Base-by-base conservation (phyloP, 768 basidiomycete species). In the Trametes cinnabarina region DNA sequence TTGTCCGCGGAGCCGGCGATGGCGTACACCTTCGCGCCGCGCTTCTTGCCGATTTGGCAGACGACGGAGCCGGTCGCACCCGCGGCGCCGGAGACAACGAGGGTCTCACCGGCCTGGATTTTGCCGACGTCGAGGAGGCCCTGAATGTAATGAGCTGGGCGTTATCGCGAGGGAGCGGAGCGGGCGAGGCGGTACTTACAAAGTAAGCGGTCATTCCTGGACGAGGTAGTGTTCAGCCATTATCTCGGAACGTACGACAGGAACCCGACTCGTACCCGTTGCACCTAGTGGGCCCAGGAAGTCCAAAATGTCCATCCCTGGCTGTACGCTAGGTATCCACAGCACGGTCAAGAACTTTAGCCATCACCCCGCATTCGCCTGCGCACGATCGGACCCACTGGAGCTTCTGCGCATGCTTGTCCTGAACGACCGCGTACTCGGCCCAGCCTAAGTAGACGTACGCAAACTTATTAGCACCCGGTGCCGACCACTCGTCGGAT, bases 41-140 rank as follows among this genome's bases (percentile, higher is more conserved):
- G 74, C 26, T 82, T 77, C 71, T 92, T 92, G 44, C 89, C 93
- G 19, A 94, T 78, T 63, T 94, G 93, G 72, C 92, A 94, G 12
- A 78, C 90, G 55, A 92, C 71, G 10, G 85, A 82, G n/a, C 94
- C 92, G 10, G 92, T 90, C 1, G 94, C 86, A 10, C 94, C 95
- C 9, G 96, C 95, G 2, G 95, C 95, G 19, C 93, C 95, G 0
- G 92, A 92, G 11, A 88, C 88, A 22, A 98, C 80, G 47, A 96
- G 82, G 0, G 82, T 90, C 59, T 98, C 94, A 12, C 94, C 93
- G 0, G 85, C 71, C 69, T 95, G 90, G 66, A 95, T 71, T 58
- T 90, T 72, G 15, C 87, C 92, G 44, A 96, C 78, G 47, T 92
- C 90, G 69, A 84, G 77, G 26, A 98, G 77, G 9, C 95, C 94